Evolutionary conservation across 2,329 filamentous ascomycete species (phyloP).

Genomic region (Beauveria pseudobassiana): DNA sequence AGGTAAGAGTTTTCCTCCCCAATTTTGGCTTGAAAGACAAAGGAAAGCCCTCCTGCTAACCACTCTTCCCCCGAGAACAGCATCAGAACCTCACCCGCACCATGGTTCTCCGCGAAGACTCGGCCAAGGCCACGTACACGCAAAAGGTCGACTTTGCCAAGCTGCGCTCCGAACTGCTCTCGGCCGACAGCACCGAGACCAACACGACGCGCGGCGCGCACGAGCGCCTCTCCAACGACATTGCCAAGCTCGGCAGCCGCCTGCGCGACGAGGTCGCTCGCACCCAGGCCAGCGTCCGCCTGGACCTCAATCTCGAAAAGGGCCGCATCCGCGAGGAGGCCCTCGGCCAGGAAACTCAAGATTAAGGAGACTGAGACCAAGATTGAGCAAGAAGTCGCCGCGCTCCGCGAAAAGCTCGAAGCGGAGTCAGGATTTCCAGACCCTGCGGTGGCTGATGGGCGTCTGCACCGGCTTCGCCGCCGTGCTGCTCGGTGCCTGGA

Average conservation of each 20-base stretch:
- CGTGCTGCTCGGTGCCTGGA: slow-evolving; percentile 61
- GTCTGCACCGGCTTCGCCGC: slow-evolving; percentile 63
- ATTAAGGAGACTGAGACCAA: slow-evolving; percentile 98
- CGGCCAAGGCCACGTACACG: slow-evolving; percentile 69
- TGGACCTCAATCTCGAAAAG: slow-evolving; percentile 95
- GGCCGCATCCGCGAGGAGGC: slow-evolving; percentile 93
- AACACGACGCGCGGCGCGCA: slow-evolving; percentile 83
- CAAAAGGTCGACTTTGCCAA: slow-evolving; percentile 98
- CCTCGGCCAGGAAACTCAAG: slow-evolving; percentile 93
- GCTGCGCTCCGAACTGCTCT: slow-evolving; percentile 86
- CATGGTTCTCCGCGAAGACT: slow-evolving; percentile 95
- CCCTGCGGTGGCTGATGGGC: slow-evolving; percentile 95
- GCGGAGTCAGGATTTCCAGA: too few species aligned
- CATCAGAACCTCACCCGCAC: slow-evolving; percentile 96
- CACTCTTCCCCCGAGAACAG: slow-evolving; percentile 30
- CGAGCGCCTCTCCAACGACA: slow-evolving; percentile 87
- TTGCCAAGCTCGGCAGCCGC: slow-evolving; percentile 84
- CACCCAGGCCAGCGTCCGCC: slow-evolving; percentile 83
- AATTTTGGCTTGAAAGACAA: too few species aligned
- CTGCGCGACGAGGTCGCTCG: slow-evolving; percentile 89
- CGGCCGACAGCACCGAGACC: slow-evolving; percentile 84
- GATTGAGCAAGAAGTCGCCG: slow-evolving; percentile 95
- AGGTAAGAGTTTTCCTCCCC: slow-evolving; percentile 40
- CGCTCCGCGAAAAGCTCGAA: slow-evolving; percentile 79
- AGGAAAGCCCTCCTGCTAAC: too few species aligned